Evolutionary conservation across 306 rosid species (phyloP), one percentile per base, ranked within the genome.

Genomic region (Pyrus betulifolia): DNA sequence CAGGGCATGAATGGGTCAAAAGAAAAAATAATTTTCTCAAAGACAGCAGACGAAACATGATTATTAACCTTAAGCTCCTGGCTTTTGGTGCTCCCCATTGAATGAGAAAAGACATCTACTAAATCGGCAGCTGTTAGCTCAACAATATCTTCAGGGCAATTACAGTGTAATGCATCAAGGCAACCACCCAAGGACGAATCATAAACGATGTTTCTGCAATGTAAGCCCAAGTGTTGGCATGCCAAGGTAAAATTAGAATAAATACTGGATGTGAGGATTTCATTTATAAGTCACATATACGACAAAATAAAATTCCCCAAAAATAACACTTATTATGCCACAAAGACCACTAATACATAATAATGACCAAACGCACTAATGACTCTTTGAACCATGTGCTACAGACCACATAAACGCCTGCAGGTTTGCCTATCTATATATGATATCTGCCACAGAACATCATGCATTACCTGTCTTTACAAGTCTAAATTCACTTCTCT

Each of bases 101-200:
- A 88, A 72, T 42, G 85, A 75, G 80, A 82, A 83, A 92, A 92
- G 55, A 88, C 83, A 63, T 81, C 76, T 65, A 95, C 85, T 78
- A 92, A 82, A 83, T 86, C 89, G n/a, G 85, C 82, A 80, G 98
- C 96, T 51, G 97, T 90, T 76, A 88, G 84, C 85, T 83, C 88
- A 79, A 95, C 90, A 80, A 89, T 81, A 78, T 83, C 86, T 49
- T 95, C 92, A 46, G 96, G 79, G 67, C 97, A 90, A 70, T 85
- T 74, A 74, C 91, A 83, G 89, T 89, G 80, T 46, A 95, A 88
- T 40, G 88, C 84, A 82, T 83, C 83, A 63, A 95, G 92, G 88
- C 97, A 95, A 79, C 86, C 81, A 74, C 97, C 98, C 75, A 95
- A 59, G 27, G 96, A 95, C 4, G 86, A 83, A 86, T 95, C 98